Conservation (phyloP, 257 asterid species). For the Nicotiana tomentosiformis region DNA sequence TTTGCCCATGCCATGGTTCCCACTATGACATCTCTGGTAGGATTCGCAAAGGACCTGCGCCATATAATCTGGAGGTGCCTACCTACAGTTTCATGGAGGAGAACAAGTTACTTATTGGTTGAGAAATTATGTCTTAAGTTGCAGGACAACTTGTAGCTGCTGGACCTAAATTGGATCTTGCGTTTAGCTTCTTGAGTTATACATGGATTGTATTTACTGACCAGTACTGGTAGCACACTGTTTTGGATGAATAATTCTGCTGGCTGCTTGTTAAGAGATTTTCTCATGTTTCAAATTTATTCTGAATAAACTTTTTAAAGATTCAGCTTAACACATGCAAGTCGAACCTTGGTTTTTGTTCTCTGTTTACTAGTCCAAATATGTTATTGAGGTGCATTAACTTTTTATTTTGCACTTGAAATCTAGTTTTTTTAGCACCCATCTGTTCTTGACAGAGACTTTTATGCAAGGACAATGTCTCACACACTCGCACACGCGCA, state of each 20-base stretch:
- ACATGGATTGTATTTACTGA: conserved; percentile 19
- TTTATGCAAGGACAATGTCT: background rate
- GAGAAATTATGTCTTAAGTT: conserved; percentile 17
- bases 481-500: background rate
- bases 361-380: background rate
- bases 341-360: too few species aligned
- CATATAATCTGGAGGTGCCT: conserved; percentile 85
- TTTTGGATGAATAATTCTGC: conserved; percentile 20
- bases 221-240: conserved; percentile 12
- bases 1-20: conserved; percentile 95
- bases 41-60: conserved; percentile 94
- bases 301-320: background rate
- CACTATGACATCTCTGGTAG: conserved; percentile 93
- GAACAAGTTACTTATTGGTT: conserved; percentile 70
- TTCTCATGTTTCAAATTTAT: background rate
- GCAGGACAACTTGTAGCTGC: background rate
- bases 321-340: background rate
- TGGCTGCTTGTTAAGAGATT: conserved; percentile 11
- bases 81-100: conserved; percentile 82
- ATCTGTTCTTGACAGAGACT: background rate
- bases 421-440: background rate
- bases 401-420: background rate
- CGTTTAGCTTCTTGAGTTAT: background rate
- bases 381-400: background rate
- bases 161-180: background rate